Evolutionary conservation across 805 yeast genomes (phyloP).

Genomic region (Wickerhamiella brachini): DNA sequence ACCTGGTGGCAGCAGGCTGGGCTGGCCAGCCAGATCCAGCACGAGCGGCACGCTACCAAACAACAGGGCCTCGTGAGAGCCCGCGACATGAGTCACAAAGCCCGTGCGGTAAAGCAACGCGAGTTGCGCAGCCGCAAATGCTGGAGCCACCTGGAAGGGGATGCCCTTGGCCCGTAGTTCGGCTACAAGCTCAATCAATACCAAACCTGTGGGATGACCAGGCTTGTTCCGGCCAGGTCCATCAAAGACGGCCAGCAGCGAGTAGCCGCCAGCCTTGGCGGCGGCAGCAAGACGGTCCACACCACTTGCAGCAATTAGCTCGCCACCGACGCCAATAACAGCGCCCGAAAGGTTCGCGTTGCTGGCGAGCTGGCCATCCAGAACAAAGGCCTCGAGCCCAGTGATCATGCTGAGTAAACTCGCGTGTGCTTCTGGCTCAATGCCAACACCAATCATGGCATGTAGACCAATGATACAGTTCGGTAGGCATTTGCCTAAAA

Average conservation of each 20-base stretch:
- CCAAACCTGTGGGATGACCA: background rate
- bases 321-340: conserved; percentile 14
- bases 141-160: conserved; percentile 71
- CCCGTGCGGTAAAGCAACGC: conserved; percentile 46
- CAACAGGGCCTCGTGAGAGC: conserved; percentile 69
- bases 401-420: conserved; percentile 12
- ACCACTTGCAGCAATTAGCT: conserved; percentile 8
- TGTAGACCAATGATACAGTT: no score
- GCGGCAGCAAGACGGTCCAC: conserved; percentile 11
- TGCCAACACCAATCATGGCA: no score
- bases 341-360: conserved; percentile 12
- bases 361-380: conserved; percentile 12
- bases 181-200: conserved; percentile 28
- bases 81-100: conserved; percentile 62
- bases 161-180: conserved; percentile 42
- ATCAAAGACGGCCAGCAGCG: conserved; percentile 16
- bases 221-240: conserved; percentile 14
- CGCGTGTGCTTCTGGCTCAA: background rate
- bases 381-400: conserved; percentile 13
- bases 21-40: conserved; percentile 58
- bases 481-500: no score
- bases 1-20: conserved; percentile 48
- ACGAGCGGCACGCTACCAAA: conserved; percentile 51
- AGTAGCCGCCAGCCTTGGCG: conserved; percentile 1
- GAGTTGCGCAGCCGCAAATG: conserved; percentile 65